These are phyloP conservation scores for Thuidium tamariscinum DNA, from an alignment of 225 moss, liverwort and hornwort genomes.

Conservation along the genomic window DNA sequence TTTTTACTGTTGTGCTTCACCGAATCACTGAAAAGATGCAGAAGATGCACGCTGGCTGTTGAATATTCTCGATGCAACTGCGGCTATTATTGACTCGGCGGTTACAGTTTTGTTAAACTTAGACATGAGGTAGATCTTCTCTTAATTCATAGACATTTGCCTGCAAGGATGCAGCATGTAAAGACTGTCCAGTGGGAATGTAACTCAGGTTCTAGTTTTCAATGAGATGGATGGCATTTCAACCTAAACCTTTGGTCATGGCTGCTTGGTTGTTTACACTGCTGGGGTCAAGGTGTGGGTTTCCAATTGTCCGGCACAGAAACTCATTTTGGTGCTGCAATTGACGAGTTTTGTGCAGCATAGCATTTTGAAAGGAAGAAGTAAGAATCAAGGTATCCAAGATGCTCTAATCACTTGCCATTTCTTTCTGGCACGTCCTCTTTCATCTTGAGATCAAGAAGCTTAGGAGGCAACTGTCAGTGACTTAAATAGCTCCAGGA, in stretches of 20 bases:
- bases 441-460: neutral
- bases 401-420: neutral
- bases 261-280: neutral
- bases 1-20: neutral
- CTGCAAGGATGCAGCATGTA: neutral
- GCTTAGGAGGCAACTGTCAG: neutral
- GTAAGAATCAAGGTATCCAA: neutral
- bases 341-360: neutral
- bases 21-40: slow-evolving; percentile 7
- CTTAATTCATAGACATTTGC: neutral
- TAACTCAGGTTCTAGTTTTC: neutral
- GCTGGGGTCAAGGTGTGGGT: neutral
- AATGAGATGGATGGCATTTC: neutral
- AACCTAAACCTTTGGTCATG: neutral
- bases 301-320: neutral
- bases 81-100: neutral
- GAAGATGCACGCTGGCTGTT: neutral
- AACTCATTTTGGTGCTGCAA: neutral
- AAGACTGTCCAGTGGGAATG: neutral
- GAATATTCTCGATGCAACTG: slow-evolving; percentile 1
- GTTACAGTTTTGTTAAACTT: slow-evolving; percentile 8
- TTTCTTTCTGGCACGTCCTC: neutral
- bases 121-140: neutral
- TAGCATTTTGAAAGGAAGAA: neutral
- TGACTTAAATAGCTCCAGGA: neutral